Evolutionary conservation across 163 green algal species (phyloP), one percentile per base, ranked within the genome.

Genomic region (Scenedesmus sp.): DNA sequence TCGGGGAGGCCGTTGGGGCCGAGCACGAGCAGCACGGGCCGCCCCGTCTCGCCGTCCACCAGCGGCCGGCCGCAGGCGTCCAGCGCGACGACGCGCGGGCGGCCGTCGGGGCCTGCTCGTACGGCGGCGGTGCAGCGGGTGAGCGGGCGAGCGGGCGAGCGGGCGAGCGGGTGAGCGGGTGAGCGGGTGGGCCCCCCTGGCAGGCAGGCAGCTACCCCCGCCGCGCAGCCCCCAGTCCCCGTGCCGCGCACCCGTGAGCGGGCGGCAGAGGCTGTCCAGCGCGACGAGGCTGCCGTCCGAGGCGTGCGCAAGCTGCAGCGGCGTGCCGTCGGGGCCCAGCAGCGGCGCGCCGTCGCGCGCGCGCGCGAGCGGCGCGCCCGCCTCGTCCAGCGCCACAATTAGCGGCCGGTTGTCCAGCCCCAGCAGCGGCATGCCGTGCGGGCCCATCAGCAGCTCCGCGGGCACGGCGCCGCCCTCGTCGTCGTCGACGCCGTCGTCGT

Each of bases 271-370:
- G 47, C 48, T 60, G 45, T 60, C 48, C 47, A 74, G 45, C 4
- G 64, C 64, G 20, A 74, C 64, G 28, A 74, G 28, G 47, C 28
- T 60, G 29, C 64, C 64, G 42, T 74, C 47, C 11, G 64, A 74
- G 26, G 64, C 28, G 24, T 28, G 20, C 7, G 64, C 64, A 44
- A 74, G 64, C 45, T 28, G 13, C 28, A 74, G 64, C 15, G 45
- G 45, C 64, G 20, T 5, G 4, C 29, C 45, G 39, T 74, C 64
- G n/a, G n/a, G 64, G 14, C 64, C 64, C 45, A 74, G 28, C 48
- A 74, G 64, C 45, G 48, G 15, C 3, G 4, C 4, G 28, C 48
- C 47, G 20, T 62, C 45, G 11, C 10, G 26, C 13, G 44, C 29
- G 4, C 5, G 17, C 28, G 31, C 47, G 24, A 74, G 48, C 2